These are phyloP conservation scores for Saccharomycopsis crataegensis DNA, from an alignment of 1,139 yeast species.

Conservation along the genomic window DNA sequence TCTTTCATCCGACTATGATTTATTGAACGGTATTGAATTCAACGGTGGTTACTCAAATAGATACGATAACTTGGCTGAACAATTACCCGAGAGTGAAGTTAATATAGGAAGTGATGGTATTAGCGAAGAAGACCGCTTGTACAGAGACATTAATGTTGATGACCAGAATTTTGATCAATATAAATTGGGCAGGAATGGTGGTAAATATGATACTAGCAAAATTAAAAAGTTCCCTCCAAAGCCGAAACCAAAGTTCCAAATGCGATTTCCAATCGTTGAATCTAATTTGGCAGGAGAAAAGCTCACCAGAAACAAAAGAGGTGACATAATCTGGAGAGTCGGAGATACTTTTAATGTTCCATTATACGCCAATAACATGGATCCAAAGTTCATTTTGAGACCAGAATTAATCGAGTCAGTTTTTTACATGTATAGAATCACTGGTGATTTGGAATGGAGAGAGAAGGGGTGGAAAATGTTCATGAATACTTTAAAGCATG, in stretches of 20 bases:
- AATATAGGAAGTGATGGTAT: background rate
- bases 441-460: constrained; percentile 68
- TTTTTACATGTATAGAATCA: constrained; percentile 63
- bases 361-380: constrained; percentile 33
- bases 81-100: background rate
- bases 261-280: background rate
- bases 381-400: constrained; percentile 51
- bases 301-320: background rate
- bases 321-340: constrained; percentile 12
- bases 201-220: background rate
- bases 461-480: constrained; percentile 64
- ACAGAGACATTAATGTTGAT: constrained; percentile 10
- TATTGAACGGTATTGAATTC: background rate
- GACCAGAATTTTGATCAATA: constrained; percentile 10
- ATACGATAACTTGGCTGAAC: constrained; percentile 1
- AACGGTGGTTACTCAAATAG: background rate
- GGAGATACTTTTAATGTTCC: constrained; percentile 27
- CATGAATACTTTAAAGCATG: constrained; percentile 39
- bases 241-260: constrained; percentile 1
- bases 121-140: constrained; percentile 3
- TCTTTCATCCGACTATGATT: constrained; percentile 4
- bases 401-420: constrained; percentile 76
- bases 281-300: constrained; percentile 4
- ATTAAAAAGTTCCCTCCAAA: constrained; percentile 11
- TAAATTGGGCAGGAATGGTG: background rate